Base-by-base conservation (phyloP, 352 stramenopile genomes). In the Peronosclerospora sorghi region DNA sequence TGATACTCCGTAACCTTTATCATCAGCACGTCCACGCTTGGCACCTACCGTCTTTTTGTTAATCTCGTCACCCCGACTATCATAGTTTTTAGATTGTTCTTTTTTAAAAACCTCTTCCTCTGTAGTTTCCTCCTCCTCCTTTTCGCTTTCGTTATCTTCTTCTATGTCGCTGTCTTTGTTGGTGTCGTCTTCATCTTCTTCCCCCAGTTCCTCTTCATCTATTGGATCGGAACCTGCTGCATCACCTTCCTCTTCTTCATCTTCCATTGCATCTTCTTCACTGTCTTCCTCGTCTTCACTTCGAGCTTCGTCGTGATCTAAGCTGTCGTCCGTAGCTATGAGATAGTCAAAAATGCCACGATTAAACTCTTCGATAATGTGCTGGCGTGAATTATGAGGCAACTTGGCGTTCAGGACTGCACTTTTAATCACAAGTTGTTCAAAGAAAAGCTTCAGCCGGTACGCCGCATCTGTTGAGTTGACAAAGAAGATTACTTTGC, bases 401-500 rank as follows among this genome's bases (percentile, higher is more conserved):
- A 99, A 62, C 69, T 99, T 95, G 7, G 91, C 89, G 62, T 99
- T 99, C 6, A n/a, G n/a, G n/a, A n/a, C n/a, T n/a, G n/a, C n/a
- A n/a, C n/a, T n/a, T n/a, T n/a, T n/a, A n/a, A n/a, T n/a, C n/a
- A n/a, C n/a, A n/a, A n/a, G n/a, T n/a, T n/a, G n/a, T n/a, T n/a
- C n/a, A n/a, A n/a, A n/a, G 68, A 99, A 98, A 17, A 99, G 74
- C 69, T 98, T 98, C 23, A 99, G 71, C 17, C 90, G 73, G 68
- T 99, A 99, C 5, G 79, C 79, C 9, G 53, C 86, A 76, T 68
- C 68, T 57, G 70, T 99, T 75, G 54, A 94, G 69, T 99, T 94
- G 9, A 99, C 95, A 56, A 99, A 99, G 61, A 99, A 98, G 26
- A 99, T 88, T 17, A 96, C 86, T 54, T 98, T 98, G 36, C 96